phyloP scores from a whole-genome alignment of 2,329 filamentous ascomycete species.

The Calonectria hongkongensis region DNA sequence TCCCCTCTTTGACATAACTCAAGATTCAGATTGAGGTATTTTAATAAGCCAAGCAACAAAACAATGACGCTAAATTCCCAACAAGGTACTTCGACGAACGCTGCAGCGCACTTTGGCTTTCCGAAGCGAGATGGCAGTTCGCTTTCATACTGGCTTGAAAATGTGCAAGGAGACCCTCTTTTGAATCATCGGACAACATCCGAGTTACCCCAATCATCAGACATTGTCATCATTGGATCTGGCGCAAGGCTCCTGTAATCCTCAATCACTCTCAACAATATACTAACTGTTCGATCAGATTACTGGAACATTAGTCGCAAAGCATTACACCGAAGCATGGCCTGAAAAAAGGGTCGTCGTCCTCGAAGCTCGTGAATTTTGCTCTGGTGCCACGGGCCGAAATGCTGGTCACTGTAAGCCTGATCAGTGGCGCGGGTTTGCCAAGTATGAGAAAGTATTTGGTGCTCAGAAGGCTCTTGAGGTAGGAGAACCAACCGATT shows the following conservation, averaged over 20 bases:
- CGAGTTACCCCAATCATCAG: slow-evolving; percentile 17
- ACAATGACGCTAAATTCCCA: background rate
- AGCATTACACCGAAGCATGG: slow-evolving; percentile 38
- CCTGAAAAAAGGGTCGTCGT: slow-evolving; percentile 34
- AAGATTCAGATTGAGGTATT: slow-evolving; percentile 5
- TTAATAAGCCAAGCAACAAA: slow-evolving; percentile 1
- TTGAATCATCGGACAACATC: slow-evolving; percentile 37
- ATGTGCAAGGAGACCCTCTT: slow-evolving; percentile 28
- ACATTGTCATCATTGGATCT: slow-evolving; percentile 40
- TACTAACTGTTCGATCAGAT: slow-evolving; percentile 16
- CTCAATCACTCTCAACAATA: too few relatives aligned
- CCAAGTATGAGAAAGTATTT: slow-evolving; percentile 33
- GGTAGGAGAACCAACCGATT: background rate
- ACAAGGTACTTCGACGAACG: background rate
- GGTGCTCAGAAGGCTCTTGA: slow-evolving; percentile 38
- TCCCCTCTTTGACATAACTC: background rate
- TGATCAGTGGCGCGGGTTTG: slow-evolving; percentile 44
- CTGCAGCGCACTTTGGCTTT: slow-evolving; percentile 13
- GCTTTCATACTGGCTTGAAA: slow-evolving; percentile 36
- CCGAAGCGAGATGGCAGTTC: slow-evolving; percentile 30
- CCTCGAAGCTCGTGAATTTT: slow-evolving; percentile 41
- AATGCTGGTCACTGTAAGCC: slow-evolving; percentile 43
- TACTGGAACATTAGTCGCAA: slow-evolving; percentile 37
- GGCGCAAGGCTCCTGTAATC: slow-evolving; percentile 18
- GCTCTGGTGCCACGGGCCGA: slow-evolving; percentile 40